Evolutionary conservation across 164 flowering plant species (phyloP), one percentile per base, ranked within the genome.

Genomic region (Euptelea pleiosperma): DNA sequence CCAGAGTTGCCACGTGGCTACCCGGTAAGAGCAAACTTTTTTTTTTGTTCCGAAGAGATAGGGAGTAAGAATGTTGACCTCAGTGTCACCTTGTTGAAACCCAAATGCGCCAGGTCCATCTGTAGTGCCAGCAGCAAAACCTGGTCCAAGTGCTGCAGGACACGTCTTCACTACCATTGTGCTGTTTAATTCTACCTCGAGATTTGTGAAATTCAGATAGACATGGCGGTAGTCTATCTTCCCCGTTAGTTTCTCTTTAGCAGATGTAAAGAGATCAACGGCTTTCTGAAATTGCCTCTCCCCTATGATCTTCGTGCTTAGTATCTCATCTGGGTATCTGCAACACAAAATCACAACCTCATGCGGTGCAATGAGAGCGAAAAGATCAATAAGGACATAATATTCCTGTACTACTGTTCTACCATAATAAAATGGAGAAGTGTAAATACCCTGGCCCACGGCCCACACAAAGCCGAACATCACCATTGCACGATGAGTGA

Each of bases 111-210:
- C 89, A 15, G 84, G 86, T 14, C 89, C 89, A 71, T 84, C 86
- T 2, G 89, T 79, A 10, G 89, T 84, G 24, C 89, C 89, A 1
- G 89, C 89, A 0, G 89, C 86, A 58, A 84, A 84, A 45, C 80
- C 86, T 1, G 80, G 79, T 1, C 89, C 89, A 5, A 84, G 70
- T 1, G 82, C 89, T 0, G 86, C 86, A 1, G 89, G 86, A 50
- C 89, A 84, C 2, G 89, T 82, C 64, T 48, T 71, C 18, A 64
- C 82, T 0, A 52, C 61, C 3, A 18, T 36, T 31, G 68, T 66
- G n/a, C 64, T 67, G 2, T 64, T 75, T 40, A 69, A 62, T 24
- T 58, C 64, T n/a, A 84, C 83, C 34, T 73, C 60, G n/a, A 84
- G 66, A 28, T 80, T 60, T 14, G 86, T 76, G 40, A 82, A 71